Evolutionary conservation across 306 rosid genomes (phyloP).

Genomic region (Senna tora): DNA sequence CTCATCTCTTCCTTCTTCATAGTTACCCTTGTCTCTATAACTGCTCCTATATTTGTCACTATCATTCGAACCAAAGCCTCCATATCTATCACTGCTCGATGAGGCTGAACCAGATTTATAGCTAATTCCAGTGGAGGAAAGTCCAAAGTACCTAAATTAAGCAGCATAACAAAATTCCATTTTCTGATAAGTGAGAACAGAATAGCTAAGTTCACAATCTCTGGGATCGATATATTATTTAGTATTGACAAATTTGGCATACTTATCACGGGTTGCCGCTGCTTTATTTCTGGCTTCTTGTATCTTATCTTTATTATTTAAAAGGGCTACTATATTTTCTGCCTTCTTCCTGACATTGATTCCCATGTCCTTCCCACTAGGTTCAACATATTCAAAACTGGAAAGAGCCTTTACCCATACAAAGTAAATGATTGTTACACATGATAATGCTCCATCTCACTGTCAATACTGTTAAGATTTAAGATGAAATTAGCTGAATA

Average conservation of each 20-base stretch:
- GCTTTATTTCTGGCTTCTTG: slow-evolving; percentile 88
- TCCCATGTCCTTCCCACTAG: slow-evolving; percentile 91
- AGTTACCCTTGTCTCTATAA: slow-evolving; percentile 56
- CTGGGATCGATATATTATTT: slow-evolving; percentile 22
- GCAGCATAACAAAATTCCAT: slow-evolving; percentile 27
- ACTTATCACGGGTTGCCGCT: slow-evolving; percentile 90
- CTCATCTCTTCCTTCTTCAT: slow-evolving; percentile 60
- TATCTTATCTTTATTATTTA: slow-evolving; percentile 89
- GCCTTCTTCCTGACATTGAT: slow-evolving; percentile 94
- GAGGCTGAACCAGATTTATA: slow-evolving; percentile 72
- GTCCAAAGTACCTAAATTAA: slow-evolving; percentile 78
- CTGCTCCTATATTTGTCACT: slow-evolving; percentile 62
- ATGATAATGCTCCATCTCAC: slow-evolving; percentile 24
- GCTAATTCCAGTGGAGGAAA: slow-evolving; percentile 86
- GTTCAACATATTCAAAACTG: slow-evolving; percentile 95
- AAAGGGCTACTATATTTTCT: slow-evolving; percentile 71
- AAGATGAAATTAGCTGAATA: slow-evolving; percentile 14
- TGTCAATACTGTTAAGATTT: slow-evolving; percentile 16
- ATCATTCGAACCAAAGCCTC: slow-evolving; percentile 57
- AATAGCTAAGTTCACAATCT: slow-evolving; percentile 29
- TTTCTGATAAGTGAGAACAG: slow-evolving; percentile 26
- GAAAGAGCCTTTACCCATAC: slow-evolving; percentile 69
- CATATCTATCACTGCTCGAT: slow-evolving; percentile 62
- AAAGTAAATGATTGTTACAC: slow-evolving; percentile 37
- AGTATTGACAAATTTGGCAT: slow-evolving; percentile 45